Base-by-base conservation (phyloP, 148 eudicot genomes). In the Diospyros kaki region DNA sequence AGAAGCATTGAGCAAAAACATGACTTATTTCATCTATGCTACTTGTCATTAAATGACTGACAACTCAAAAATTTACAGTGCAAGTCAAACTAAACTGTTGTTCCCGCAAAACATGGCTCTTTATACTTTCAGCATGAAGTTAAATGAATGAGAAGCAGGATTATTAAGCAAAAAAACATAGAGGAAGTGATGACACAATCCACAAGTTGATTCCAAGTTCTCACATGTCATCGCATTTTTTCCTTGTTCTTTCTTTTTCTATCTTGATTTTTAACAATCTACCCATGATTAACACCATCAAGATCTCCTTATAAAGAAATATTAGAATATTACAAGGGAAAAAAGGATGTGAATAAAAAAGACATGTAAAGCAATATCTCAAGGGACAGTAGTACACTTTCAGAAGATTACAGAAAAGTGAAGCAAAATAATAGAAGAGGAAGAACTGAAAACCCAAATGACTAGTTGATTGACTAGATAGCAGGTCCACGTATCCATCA, bases 1-100 rank as follows among this genome's bases (percentile, higher is more conserved):
- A 67, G 67, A 17, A 71, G 63, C 42, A 52, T 41, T 18, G 39
- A 62, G 64, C 41, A 73, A 61, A 76, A 28, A 28, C 28, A 28
- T 28, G 28, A 28, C 28, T 28, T 28, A 28, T 28, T 28, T 28
- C 28, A 28, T 28, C 28, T 28, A 28, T 28, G 28, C 28, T 28
- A 28, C 28, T 0, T 28, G 28, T 28, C 28, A 28, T 28, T 28
- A 28, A 28, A 28, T 28, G 28, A 28, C 28, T 28, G 28, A 28
- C 28, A 28, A 28, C 28, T 28, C 28, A 28, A 28, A 28, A 28
- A 28, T 28, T 28, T 28, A 28, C 28, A 28, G 28, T 28, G 0
- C 28, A 28, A 28, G 28, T 42, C 42, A 69, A 61, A 71, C 67
- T 45, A 40, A 43, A 68, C 11, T 6, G 6, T 4, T 6, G 13